Evolutionary conservation across 2,329 filamentous ascomycete genomes (phyloP).

Genomic region (Mycosphaerelloides madeirae): DNA sequence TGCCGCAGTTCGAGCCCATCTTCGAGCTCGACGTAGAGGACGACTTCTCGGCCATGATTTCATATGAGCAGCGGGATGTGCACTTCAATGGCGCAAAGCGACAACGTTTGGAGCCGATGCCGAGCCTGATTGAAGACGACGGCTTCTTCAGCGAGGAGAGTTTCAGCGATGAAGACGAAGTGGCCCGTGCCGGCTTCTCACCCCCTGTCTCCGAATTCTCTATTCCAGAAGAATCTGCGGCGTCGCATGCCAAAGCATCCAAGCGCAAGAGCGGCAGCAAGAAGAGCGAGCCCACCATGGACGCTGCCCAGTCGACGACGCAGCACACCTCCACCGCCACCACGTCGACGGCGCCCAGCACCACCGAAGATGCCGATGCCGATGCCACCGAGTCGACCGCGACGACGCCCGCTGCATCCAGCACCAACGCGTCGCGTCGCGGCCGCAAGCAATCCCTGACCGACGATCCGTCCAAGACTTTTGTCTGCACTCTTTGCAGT

Average conservation of each 20-base stretch:
- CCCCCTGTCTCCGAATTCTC: slow-evolving; percentile 53
- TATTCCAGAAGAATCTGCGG: slow-evolving; percentile 29
- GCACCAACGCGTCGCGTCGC: slow-evolving; percentile 70
- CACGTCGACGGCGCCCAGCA: slow-evolving; percentile 38
- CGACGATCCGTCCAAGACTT: slow-evolving; percentile 96
- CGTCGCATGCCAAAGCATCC: slow-evolving; percentile 23
- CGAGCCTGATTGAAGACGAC: slow-evolving; percentile 62
- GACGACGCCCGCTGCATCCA: slow-evolving; percentile 24
- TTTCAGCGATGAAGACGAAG: slow-evolving; percentile 68
- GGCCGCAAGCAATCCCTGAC: slow-evolving; percentile 98
- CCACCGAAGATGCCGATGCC: slow-evolving; percentile 21
- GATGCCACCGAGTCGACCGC: slow-evolving; percentile 26
- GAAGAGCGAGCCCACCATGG: slow-evolving; percentile 38
- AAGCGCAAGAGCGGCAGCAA: slow-evolving; percentile 28
- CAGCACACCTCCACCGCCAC: slow-evolving; percentile 36
- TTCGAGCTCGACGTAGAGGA: slow-evolving; percentile 89
- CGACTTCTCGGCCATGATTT: slow-evolving; percentile 70
- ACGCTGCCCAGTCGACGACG: slow-evolving; percentile 43
- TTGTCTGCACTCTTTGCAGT: slow-evolving; percentile 93
- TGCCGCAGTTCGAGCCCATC: slow-evolving; percentile 76
- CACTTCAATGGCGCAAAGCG: slow-evolving; percentile 63
- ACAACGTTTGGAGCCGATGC: slow-evolving; percentile 64
- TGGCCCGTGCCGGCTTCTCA: slow-evolving; percentile 56
- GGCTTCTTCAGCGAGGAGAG: slow-evolving; percentile 72
- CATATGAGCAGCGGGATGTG: slow-evolving; percentile 60